Evolutionary conservation across 352 stramenopile species (phyloP).

Genomic region (Phytopythium mirpurense): DNA sequence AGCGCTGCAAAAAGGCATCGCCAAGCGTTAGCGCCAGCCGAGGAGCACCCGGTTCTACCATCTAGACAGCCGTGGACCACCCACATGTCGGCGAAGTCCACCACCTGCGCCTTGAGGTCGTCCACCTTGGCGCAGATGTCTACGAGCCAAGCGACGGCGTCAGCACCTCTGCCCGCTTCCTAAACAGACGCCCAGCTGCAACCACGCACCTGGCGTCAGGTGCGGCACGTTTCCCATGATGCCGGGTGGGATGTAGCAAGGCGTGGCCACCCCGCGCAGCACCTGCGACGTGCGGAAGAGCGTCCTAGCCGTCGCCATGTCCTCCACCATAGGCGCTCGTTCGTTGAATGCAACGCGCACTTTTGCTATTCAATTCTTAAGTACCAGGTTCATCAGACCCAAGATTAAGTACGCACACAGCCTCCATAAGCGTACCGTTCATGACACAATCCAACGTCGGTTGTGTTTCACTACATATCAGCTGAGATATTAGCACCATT

Average conservation of each 20-base stretch:
- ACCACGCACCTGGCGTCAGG: conserved; percentile 48
- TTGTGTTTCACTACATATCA: too few relatives aligned
- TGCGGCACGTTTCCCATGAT: conserved; percentile 65
- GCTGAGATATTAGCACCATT: too few relatives aligned
- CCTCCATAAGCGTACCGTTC: too few relatives aligned
- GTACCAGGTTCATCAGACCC: too few relatives aligned
- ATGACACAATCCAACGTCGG: too few relatives aligned
- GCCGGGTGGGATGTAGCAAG: conserved; percentile 68
- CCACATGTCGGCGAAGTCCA: conserved; percentile 75
- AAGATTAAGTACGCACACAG: too few relatives aligned
- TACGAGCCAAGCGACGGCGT: conserved; percentile 6
- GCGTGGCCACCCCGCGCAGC: conserved; percentile 33
- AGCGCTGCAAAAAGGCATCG: conserved; percentile 7
- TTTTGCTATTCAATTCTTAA: too few relatives aligned
- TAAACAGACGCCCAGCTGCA: not conserved
- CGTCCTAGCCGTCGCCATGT: conserved; percentile 5
- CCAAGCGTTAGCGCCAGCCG: not conserved
- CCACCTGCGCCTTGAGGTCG: conserved; percentile 49
- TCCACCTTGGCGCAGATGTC: conserved; percentile 62
- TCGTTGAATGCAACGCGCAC: too few relatives aligned
- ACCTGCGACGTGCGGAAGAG: conserved; percentile 33
- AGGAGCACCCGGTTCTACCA: not conserved
- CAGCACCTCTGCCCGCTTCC: not conserved
- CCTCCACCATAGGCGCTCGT: not conserved
- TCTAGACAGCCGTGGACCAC: conserved; percentile 5